Evolutionary conservation across 2,329 filamentous ascomycete genomes (phyloP).

Genomic region (Hirsutella thompsonii): DNA sequence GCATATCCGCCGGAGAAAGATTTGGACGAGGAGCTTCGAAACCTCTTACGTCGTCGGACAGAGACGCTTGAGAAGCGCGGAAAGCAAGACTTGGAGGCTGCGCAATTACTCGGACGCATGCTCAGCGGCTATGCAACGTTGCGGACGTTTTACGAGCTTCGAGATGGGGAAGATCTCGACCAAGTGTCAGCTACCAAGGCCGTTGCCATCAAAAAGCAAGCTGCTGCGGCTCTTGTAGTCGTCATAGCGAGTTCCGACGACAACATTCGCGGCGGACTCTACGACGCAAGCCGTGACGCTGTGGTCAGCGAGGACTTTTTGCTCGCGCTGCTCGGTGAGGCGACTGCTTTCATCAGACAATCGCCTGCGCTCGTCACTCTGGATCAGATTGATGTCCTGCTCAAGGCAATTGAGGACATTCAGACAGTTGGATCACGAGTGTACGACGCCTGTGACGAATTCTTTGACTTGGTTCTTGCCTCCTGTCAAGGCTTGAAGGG

Average conservation of each 20-base stretch:
- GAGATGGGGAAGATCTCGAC: conserved; percentile 40
- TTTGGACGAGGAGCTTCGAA: conserved; percentile 59
- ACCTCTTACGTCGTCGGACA: conserved; percentile 60
- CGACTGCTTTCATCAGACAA: conserved; percentile 61
- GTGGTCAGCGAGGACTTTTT: conserved; percentile 84
- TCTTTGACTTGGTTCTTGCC: conserved; percentile 62
- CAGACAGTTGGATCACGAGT: conserved; percentile 63
- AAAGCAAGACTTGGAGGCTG: conserved; percentile 65
- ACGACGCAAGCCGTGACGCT: conserved; percentile 66
- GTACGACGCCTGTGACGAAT: conserved; percentile 63
- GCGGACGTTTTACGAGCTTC: conserved; percentile 79
- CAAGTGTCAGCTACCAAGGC: conserved; percentile 25
- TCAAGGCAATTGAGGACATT: conserved; percentile 69
- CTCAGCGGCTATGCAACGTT: conserved; percentile 88
- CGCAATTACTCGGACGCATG: conserved; percentile 69
- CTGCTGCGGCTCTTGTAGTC: conserved; percentile 64
- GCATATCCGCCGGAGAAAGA: conserved; percentile 61
- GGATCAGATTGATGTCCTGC: conserved; percentile 59
- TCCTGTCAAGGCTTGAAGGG: conserved; percentile 51
- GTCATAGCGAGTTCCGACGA: conserved; percentile 78
- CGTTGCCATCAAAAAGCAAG: conserved; percentile 49
- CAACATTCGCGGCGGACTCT: conserved; percentile 82
- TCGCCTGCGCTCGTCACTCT: conserved; percentile 43
- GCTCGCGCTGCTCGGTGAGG: conserved; percentile 71
- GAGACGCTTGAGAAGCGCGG: conserved; percentile 60